Evolutionary conservation across 164 flowering plant species (phyloP).

Genomic region (Pachysandra terminalis): DNA sequence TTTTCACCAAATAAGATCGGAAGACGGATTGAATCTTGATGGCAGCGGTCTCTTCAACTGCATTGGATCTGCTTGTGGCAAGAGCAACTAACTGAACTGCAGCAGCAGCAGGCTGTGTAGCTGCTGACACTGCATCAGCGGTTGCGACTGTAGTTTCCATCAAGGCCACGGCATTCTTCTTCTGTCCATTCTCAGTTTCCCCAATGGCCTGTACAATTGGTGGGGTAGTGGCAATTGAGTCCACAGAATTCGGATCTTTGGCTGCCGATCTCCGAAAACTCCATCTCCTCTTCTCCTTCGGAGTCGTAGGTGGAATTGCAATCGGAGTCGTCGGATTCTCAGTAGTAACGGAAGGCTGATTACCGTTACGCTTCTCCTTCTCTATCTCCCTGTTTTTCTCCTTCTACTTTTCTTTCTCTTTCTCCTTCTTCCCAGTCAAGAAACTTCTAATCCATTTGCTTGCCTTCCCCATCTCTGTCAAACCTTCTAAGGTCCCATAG

Average conservation of each 20-base stretch:
- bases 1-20: slow-evolving; percentile 33
- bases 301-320: slow-evolving; percentile 42
- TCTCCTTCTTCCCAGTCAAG: slow-evolving; percentile 67
- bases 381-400: slow-evolving; percentile 22
- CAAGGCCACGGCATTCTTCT: slow-evolving; percentile 53
- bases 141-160: slow-evolving; percentile 58
- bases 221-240: slow-evolving; percentile 21
- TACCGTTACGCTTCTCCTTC: slow-evolving; percentile 17
- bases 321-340: slow-evolving; percentile 50
- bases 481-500: slow-evolving; percentile 1
- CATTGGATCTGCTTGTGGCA: slow-evolving; percentile 29
- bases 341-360: slow-evolving; percentile 17
- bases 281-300: slow-evolving; percentile 85
- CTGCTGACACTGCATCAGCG: slow-evolving; percentile 60
- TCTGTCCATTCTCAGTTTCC: slow-evolving; percentile 48
- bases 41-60: slow-evolving; percentile 59
- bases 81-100: slow-evolving; percentile 40
- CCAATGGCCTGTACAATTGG: slow-evolving; percentile 14
- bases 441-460: slow-evolving; percentile 64
- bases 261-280: slow-evolving; percentile 78
- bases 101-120: slow-evolving; percentile 66
- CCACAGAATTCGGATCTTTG: slow-evolving; percentile 36
- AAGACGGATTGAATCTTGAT: slow-evolving; percentile 67
- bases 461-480: slow-evolving; percentile 59
- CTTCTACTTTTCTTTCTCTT: slow-evolving; percentile 31